Evolutionary conservation across 2,329 filamentous ascomycete genomes (phyloP).

Genomic region (Colletotrichum tabaci): DNA sequence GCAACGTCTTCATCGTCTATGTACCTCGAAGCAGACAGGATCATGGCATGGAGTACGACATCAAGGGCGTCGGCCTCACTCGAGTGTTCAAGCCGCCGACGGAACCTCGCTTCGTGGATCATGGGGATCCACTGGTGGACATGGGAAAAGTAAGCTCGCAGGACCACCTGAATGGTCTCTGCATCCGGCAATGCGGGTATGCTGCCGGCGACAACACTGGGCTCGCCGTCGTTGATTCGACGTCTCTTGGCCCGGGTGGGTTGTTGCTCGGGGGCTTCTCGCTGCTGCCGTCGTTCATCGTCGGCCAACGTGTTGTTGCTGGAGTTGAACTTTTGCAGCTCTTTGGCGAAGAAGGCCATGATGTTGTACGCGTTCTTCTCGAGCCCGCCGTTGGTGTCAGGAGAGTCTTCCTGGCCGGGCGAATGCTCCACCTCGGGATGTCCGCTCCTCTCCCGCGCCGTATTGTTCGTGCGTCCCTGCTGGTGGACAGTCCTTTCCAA

Average conservation of each 20-base stretch:
- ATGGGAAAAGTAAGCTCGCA: slow-evolving; percentile 51
- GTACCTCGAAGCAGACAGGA: slow-evolving; percentile 48
- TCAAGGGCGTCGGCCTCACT: slow-evolving; percentile 47
- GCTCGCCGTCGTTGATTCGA: slow-evolving; percentile 48
- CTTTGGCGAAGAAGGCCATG: slow-evolving; percentile 43
- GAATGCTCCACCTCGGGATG: no score
- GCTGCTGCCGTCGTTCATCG: slow-evolving; percentile 38
- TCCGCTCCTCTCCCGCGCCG: no score
- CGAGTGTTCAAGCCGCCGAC: slow-evolving; percentile 46
- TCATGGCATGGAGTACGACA: slow-evolving; percentile 55
- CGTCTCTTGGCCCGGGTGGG: slow-evolving; percentile 40
- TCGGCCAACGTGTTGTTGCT: not conserved
- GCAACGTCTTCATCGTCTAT: slow-evolving; percentile 43
- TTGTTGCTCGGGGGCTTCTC: slow-evolving; percentile 45
- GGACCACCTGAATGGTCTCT: slow-evolving; percentile 42
- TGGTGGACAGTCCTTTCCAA: no score
- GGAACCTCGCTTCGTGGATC: slow-evolving; percentile 51
- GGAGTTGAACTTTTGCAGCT: slow-evolving; percentile 44
- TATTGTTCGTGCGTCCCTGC: no score
- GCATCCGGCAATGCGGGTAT: slow-evolving; percentile 30
- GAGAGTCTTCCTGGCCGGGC: not conserved
- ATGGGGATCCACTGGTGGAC: slow-evolving; percentile 60
- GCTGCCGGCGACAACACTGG: not conserved
- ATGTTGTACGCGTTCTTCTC: slow-evolving; percentile 39
- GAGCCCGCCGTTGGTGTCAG: not conserved